phyloP scores from a whole-genome alignment of 1,284 basidiomycete genomes.

The Pascua sp. region DNA sequence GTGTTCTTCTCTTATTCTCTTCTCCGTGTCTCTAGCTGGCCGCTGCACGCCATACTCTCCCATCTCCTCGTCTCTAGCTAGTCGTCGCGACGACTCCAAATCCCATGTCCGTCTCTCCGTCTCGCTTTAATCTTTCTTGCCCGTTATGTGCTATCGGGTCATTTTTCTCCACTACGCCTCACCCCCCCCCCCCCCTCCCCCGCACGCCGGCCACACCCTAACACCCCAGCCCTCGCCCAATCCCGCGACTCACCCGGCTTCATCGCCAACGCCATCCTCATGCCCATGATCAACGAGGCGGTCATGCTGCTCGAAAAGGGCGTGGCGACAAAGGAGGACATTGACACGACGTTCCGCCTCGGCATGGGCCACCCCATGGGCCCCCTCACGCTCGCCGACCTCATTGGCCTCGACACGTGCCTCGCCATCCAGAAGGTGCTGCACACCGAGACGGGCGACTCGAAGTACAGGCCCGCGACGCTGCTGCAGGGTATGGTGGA shows the following conservation, averaged over 20 bases:
- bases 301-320: constrained; percentile 91
- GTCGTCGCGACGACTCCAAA: too few relatives aligned
- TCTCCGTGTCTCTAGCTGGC: too few relatives aligned
- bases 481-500: constrained; percentile 93
- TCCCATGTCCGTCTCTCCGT: too few relatives aligned
- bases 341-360: constrained; percentile 86
- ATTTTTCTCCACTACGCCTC: too few relatives aligned
- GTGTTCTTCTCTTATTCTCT: too few relatives aligned
- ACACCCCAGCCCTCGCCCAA: constrained; percentile 68
- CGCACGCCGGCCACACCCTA: background rate
- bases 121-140: too few relatives aligned
- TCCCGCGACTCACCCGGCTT: constrained; percentile 87
- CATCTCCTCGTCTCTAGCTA: too few relatives aligned
- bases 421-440: constrained; percentile 85
- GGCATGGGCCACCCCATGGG: constrained; percentile 98
- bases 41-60: too few relatives aligned
- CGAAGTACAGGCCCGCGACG: constrained; percentile 93
- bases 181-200: background rate
- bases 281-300: constrained; percentile 62
- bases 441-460: constrained; percentile 82
- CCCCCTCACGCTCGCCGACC: constrained; percentile 77
- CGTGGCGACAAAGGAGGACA: constrained; percentile 85
- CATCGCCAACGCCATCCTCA: constrained; percentile 49
- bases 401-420: constrained; percentile 89
- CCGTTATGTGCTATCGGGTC: too few relatives aligned